phyloP scores from a whole-genome alignment of 495 filamentous ascomycete genomes.

The Aspergillus bertholletiae region DNA sequence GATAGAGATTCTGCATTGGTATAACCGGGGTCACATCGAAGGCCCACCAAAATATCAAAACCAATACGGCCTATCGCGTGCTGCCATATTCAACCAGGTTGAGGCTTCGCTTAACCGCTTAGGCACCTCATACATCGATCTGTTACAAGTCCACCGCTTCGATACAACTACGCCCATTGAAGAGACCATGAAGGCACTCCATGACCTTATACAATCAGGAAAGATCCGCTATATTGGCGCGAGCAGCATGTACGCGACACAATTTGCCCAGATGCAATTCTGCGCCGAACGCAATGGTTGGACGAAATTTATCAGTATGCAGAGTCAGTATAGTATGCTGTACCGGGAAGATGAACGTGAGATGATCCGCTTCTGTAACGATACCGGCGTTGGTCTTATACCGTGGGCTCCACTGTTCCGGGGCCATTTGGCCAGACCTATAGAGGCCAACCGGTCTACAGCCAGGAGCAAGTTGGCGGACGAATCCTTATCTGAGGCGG shows the following conservation, averaged over 20 bases:
- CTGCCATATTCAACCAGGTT: constrained; percentile 50
- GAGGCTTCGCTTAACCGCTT: constrained; percentile 43
- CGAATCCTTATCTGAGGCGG: not conserved
- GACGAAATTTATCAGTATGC: constrained; percentile 50
- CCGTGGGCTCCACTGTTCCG: constrained; percentile 52
- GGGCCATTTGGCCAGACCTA: constrained; percentile 32
- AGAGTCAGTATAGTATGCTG: constrained; percentile 47
- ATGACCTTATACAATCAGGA: constrained; percentile 45
- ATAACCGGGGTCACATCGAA: no score
- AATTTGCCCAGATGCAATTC: constrained; percentile 45
- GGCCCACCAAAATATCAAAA: no score
- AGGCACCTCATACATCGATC: constrained; percentile 52
- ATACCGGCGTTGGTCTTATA: constrained; percentile 60
- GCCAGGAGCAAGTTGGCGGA: not conserved
- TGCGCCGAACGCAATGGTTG: constrained; percentile 42
- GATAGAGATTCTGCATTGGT: no score
- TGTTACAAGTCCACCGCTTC: constrained; percentile 48
- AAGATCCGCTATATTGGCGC: constrained; percentile 39
- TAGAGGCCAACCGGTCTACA: not conserved
- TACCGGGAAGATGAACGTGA: constrained; percentile 53
- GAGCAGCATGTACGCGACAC: constrained; percentile 43
- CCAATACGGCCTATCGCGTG: constrained; percentile 44
- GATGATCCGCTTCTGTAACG: constrained; percentile 57
- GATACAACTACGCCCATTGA: constrained; percentile 41
- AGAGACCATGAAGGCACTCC: constrained; percentile 50